These are phyloP conservation scores for Nakaseomyces kungkrabaensis DNA, from an alignment of 1,139 yeast species.

Conservation along the genomic window DNA sequence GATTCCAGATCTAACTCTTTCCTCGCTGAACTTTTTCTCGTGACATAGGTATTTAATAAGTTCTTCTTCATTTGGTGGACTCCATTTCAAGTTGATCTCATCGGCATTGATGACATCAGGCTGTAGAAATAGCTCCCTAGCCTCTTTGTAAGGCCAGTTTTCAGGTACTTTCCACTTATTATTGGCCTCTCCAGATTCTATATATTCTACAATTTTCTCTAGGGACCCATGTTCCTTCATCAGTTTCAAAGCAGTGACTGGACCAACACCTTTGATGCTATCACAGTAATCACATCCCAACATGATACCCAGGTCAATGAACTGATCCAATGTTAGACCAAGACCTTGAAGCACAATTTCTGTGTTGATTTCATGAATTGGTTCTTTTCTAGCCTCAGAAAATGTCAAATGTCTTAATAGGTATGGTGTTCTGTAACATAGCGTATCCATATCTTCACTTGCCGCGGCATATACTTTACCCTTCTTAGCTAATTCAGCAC, in stretches of 20 bases:
- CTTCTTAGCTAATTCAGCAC: slow-evolving; percentile 81
- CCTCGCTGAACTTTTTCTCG: slow-evolving; percentile 74
- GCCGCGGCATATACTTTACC: slow-evolving; percentile 96
- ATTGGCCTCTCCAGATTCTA: slow-evolving; percentile 48
- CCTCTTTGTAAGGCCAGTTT: slow-evolving; percentile 88
- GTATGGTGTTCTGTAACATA: slow-evolving; percentile 81
- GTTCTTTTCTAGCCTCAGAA: slow-evolving; percentile 86
- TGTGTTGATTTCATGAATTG: slow-evolving; percentile 75
- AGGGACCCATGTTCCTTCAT: slow-evolving; percentile 77
- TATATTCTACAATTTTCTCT: slow-evolving; percentile 63
- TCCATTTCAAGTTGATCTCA: slow-evolving; percentile 61
- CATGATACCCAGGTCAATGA: slow-evolving; percentile 83
- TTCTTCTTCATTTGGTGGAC: slow-evolving; percentile 33
- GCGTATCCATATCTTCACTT: slow-evolving; percentile 97
- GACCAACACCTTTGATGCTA: slow-evolving; percentile 90
- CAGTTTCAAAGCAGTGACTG: slow-evolving; percentile 81
- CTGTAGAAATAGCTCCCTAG: slow-evolving; percentile 65
- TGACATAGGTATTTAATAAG: slow-evolving; percentile 31
- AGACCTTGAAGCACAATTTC: slow-evolving; percentile 64
- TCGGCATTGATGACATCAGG: slow-evolving; percentile 67
- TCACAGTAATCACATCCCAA: slow-evolving; percentile 97
- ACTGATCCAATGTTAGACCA: slow-evolving; percentile 60
- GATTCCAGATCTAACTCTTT: slow-evolving; percentile 79
- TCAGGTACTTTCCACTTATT: slow-evolving; percentile 70
- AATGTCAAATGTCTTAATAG: slow-evolving; percentile 83